Conservation (phyloP, 352 stramenopile genomes). For the Globisporangium ultimum region DNA sequence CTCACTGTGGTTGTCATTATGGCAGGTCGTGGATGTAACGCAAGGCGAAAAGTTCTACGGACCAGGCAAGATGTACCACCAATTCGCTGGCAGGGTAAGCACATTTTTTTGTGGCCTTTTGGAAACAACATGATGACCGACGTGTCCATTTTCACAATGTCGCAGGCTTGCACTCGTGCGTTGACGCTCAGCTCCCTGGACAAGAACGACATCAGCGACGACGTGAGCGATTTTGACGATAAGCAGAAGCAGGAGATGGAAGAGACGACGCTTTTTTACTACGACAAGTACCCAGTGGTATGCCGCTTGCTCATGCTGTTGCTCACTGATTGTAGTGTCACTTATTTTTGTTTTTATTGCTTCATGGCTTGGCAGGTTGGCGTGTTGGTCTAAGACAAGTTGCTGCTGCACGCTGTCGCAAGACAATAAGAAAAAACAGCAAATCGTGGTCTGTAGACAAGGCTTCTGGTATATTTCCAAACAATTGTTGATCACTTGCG, state of each 20-base stretch:
- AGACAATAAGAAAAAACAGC: too few species aligned
- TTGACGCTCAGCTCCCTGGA: constrained; percentile 69
- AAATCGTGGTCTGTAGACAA: background rate
- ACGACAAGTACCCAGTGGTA: constrained; percentile 85
- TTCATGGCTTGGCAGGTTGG: background rate
- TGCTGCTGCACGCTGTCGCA: too few species aligned
- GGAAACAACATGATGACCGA: background rate
- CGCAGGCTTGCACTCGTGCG: constrained; percentile 69
- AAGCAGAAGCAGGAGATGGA: constrained; percentile 56
- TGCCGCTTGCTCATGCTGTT: constrained; percentile 7
- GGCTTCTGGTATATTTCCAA: too few species aligned
- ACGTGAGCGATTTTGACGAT: constrained; percentile 62
- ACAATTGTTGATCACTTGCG: too few species aligned
- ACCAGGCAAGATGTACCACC: constrained; percentile 64
- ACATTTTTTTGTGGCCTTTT: background rate
- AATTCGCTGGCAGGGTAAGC: constrained; percentile 67
- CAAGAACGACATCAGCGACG: constrained; percentile 71
- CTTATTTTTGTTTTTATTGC: background rate
- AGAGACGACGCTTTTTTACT: constrained; percentile 76
- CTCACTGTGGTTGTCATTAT: constrained; percentile 1
- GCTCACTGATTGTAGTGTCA: background rate
- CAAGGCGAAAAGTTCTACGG: constrained; percentile 72
- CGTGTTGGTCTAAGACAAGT: background rate
- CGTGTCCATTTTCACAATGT: background rate
- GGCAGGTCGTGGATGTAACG: constrained; percentile 67